Percentiles rank a stretch among this genome's conserved stretches.
These are phyloP conservation scores for Xanthoconium purpureum DNA, from an alignment of 768 basidiomycete genomes.

Conservation along the genomic window DNA sequence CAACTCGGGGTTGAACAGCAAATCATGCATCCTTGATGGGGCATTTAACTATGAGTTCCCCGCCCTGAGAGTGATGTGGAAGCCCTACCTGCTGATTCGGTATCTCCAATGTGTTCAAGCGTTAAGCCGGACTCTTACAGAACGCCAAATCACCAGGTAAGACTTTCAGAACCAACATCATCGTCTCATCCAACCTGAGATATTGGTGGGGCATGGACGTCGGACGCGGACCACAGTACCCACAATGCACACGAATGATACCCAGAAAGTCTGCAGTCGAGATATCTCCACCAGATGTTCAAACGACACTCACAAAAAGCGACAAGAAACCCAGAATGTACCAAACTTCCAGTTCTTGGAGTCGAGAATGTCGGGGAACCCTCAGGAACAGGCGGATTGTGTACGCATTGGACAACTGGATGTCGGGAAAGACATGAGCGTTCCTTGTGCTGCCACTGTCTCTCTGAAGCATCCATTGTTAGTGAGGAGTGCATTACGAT, in stretches of 20 bases:
- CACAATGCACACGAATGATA: conserved; percentile 34
- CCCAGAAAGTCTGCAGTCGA: conserved; percentile 52
- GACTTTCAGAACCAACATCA: conserved; percentile 70
- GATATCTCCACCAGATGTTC: conserved; percentile 35
- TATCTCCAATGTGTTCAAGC: conserved; percentile 47
- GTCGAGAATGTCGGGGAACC: conserved; percentile 42
- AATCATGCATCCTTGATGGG: conserved; percentile 9
- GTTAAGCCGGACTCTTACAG: conserved; percentile 32
- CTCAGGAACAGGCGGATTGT: conserved; percentile 45
- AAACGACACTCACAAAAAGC: conserved; percentile 20
- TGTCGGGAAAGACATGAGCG: conserved; percentile 66
- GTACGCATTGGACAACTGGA: conserved; percentile 69
- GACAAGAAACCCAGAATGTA: conserved; percentile 1
- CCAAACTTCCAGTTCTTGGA: conserved; percentile 55
- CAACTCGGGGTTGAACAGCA: too few species aligned
- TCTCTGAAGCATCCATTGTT: conserved; percentile 36
- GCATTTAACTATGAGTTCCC: not conserved
- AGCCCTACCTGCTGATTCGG: conserved; percentile 52
- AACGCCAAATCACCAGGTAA: conserved; percentile 78
- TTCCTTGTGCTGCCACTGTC: conserved; percentile 68
- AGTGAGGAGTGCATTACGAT: not conserved
- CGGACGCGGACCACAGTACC: conserved; percentile 42
- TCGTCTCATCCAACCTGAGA: conserved; percentile 56
- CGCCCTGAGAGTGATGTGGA: not conserved
- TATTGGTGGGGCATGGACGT: conserved; percentile 64